Evolutionary conservation across 345 rosid species (phyloP).

Genomic region (Syzygium oleosum): DNA sequence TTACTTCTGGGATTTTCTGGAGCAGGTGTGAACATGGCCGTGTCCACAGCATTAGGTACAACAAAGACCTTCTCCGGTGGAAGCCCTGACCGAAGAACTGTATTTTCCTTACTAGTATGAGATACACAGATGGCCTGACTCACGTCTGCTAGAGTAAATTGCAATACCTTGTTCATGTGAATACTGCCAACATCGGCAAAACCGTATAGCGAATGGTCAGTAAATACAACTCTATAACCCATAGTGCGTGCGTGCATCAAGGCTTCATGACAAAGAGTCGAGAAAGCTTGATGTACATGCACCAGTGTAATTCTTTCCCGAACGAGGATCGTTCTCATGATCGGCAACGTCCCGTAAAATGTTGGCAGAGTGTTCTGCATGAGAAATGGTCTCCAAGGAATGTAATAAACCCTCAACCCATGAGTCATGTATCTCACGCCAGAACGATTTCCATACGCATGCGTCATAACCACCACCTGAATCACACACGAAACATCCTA

Average conservation of each 20-base stretch:
- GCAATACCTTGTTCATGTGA: conserved; percentile 95
- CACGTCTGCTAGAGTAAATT: conserved; percentile 90
- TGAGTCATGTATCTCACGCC: conserved; percentile 88
- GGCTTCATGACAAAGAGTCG: conserved; percentile 94
- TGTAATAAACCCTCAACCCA: conserved; percentile 86
- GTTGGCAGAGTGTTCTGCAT: conserved; percentile 88
- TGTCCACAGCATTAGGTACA: conserved; percentile 97
- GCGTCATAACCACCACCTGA: conserved; percentile 94
- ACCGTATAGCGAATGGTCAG: conserved; percentile 91
- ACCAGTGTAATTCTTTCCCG: conserved; percentile 79
- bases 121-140: conserved; percentile 96
- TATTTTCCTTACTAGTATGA: conserved; percentile 94
- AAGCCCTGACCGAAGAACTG: conserved; percentile 82
- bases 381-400: conserved; percentile 82
- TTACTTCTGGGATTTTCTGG: conserved; percentile 29
- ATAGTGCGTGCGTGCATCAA: conserved; percentile 89
- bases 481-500: conserved; percentile 3
- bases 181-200: conserved; percentile 95
- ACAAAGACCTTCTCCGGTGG: conserved; percentile 81
- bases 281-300: conserved; percentile 98
- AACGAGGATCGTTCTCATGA: conserved; percentile 65
- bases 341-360: conserved; percentile 70
- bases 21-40: conserved; percentile 93
- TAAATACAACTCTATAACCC: conserved; percentile 87
- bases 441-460: conserved; percentile 83